Base-by-base conservation (phyloP, 2,329 filamentous ascomycete species). In the Tolypocladium paradoxum region DNA sequence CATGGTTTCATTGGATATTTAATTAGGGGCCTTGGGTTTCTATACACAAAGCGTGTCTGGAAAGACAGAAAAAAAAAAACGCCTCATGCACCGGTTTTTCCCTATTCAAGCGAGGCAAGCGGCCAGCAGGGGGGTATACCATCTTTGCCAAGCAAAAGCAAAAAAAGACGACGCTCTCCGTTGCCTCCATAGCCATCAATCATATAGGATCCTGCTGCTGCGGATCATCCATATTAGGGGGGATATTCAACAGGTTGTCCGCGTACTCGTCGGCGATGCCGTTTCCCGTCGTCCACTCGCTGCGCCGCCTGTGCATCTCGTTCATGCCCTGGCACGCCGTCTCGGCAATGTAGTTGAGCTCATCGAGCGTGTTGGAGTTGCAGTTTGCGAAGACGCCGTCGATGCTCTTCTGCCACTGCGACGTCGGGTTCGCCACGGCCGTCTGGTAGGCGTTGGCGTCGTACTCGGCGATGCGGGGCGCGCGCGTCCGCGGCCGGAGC, bases 341-440 rank as follows among this genome's bases (percentile, higher is more conserved):
- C 55, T 76, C 68, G 14, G 71, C 71, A 54, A 76, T 74, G 48
- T 68, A 66, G 51, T 73, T 70, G 54, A 76, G 63, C 55, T 72
- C 69, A 35, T 71, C 65, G n/a, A 75, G 66, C 8, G 73, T 74
- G 29, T 65, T 70, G 20, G 65, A 64, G 54, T 74, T 75, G 58
- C 67, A 68, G 58, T 75, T 75, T 29, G 66, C 64, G 54, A 76
- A 76, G 6, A 70, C 58, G 35, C 71, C 71, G 56, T 76, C 73
- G 53, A 76, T 70, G 52, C 70, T 70, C 52, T 65, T 66, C 57
- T 70, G 68, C 70, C 71, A 74, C 51, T 65, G 58, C 16, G 73
- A 73, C 2, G 72, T 73, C 4, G 68, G 62, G 54, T 72, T 73
- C 14, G 57, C 61, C n/a, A 70, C 64, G n/a, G 64, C 63, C 43